Conservation (phyloP, 139 green algal species). For the Astrephomene gubernaculifera region DNA sequence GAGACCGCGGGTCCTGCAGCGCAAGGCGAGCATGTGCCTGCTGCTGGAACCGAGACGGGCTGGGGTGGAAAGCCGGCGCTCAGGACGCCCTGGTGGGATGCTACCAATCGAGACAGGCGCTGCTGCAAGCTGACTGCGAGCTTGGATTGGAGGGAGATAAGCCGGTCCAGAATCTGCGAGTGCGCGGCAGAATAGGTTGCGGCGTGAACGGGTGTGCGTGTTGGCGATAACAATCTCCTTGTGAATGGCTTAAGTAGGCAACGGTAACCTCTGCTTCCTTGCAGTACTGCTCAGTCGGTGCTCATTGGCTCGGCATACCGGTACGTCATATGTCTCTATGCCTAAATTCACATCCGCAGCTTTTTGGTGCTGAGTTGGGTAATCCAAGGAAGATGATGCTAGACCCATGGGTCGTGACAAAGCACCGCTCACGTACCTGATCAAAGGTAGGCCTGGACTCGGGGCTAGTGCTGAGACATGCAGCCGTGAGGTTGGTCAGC, state of each 20-base stretch:
- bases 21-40: too few species aligned
- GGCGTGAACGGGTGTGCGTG: too few species aligned
- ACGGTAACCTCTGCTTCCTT: background rate
- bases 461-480: conserved; percentile 11
- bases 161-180: conserved; percentile 18
- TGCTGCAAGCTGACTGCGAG: conserved; percentile 17
- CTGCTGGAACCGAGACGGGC: too few species aligned
- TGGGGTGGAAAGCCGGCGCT: too few species aligned
- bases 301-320: background rate
- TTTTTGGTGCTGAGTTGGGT: background rate
- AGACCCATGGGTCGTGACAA: too few species aligned
- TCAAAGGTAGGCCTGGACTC: conserved; percentile 21
- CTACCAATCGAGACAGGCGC: conserved; percentile 24
- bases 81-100: background rate
- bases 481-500: background rate
- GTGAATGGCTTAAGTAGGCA: background rate
- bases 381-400: too few species aligned
- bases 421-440: background rate
- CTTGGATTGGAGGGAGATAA: conserved; percentile 26
- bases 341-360: too few species aligned
- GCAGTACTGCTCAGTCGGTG: background rate
- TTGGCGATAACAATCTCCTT: background rate
- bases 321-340: background rate
- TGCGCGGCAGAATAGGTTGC: too few species aligned
- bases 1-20: too few species aligned